Base-by-base conservation (phyloP, 2,329 filamentous ascomycete species). In the Incumbomyces delicatus region DNA sequence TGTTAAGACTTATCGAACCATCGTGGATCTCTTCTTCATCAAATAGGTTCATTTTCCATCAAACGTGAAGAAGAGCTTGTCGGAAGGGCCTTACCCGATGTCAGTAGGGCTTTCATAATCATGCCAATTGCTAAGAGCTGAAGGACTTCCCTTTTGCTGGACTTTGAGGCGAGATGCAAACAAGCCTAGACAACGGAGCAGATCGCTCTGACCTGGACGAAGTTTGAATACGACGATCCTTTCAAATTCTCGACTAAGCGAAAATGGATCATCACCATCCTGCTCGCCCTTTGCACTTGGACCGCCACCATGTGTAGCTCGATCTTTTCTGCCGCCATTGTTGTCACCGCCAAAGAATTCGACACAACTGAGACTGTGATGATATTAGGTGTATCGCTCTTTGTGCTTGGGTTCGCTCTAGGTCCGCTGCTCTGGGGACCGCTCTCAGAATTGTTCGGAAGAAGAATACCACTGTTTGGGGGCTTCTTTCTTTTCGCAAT, bases 401-500 rank as follows among this genome's bases (percentile, higher is more conserved):
- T 72, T 40, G 66, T 78, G 10, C 57, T 74, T 12, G 66, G 65
- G 3, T 68, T 66, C 44, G 61, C 59, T 17, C 46, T 68, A 20
- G 66, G 65, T 1, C 66, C 65, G 11, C 50, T 65, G 16, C 47
- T 70, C 5, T 72, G 66, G 57, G 69, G 66, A 1, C 70, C 70
- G 1, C 51, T 68, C 3, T 71, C 67, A 14, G 71, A 74, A 50
- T 47, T 74, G 1, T 75, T 70, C 48, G 76, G 76, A 0, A 68
- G 76, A 3, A 67, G 63, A 43, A 52, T 58, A 3, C 73, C 73
- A 2, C 58, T 78, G 4, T 70, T 76, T 58, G 53, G 68, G 16
- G 74, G 72, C 0, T 72, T 72, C 52, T 53, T 64, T 12, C 48
- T 68, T 14, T 75, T 77, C 47, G 66, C 66, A 1, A 68, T 78